Conservation (phyloP, 2,329 filamentous ascomycete genomes). For the Dryadomyces quercivorus region DNA sequence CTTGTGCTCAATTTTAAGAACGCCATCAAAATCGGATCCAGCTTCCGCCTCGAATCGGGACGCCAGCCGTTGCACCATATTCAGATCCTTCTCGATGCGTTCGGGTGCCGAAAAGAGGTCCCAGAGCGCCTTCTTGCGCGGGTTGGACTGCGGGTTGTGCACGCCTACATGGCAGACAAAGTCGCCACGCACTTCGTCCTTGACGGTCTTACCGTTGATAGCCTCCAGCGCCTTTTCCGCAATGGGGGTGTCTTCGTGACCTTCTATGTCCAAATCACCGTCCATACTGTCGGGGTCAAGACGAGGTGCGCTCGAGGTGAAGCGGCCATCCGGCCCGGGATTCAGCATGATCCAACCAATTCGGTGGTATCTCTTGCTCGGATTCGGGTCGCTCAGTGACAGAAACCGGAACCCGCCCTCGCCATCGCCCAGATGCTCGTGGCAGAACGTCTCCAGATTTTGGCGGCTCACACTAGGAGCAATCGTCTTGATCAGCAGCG, state of each 20-base stretch:
- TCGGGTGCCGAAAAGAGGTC: constrained; percentile 92
- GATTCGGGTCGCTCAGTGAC: constrained; percentile 91
- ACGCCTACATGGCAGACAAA: constrained; percentile 97
- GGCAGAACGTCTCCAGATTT: constrained; percentile 89
- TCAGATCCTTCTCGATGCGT: constrained; percentile 79
- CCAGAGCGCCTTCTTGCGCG: constrained; percentile 92
- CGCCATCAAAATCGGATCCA: constrained; percentile 63
- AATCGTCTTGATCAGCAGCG: constrained; percentile 94
- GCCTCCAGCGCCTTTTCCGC: constrained; percentile 83
- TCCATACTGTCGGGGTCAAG: constrained; percentile 44
- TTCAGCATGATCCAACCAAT: constrained; percentile 99
- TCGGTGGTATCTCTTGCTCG: constrained; percentile 89
- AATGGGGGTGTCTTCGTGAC: constrained; percentile 39
- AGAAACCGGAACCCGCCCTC: constrained; percentile 93
- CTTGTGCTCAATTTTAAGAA: constrained; percentile 70
- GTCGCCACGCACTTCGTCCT: constrained; percentile 85
- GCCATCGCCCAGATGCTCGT: constrained; percentile 81
- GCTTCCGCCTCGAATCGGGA: constrained; percentile 77
- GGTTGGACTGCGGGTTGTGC: constrained; percentile 75
- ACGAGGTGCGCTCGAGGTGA: neutral
- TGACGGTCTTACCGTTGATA: constrained; percentile 96
- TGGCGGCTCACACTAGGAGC: constrained; percentile 89
- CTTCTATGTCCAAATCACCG: constrained; percentile 43
- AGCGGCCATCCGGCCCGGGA: constrained; percentile 48
- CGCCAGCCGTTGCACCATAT: constrained; percentile 70